Conservation (phyloP, 345 rosid species). For the Gossypium sturtianum region DNA sequence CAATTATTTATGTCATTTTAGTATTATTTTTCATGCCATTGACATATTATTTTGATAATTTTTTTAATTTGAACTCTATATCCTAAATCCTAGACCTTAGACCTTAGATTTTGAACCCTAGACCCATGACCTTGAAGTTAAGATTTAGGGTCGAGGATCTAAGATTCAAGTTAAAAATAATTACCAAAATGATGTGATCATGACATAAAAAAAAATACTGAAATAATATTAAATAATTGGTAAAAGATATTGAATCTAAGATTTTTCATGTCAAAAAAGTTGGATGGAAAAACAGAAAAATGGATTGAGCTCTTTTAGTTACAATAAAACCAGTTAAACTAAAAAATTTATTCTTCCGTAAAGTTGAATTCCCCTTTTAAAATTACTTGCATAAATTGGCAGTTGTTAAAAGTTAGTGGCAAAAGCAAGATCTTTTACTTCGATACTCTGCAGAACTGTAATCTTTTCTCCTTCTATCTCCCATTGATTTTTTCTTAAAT, state of each 20-base stretch:
- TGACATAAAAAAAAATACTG: no score
- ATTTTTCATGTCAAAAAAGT: no score
- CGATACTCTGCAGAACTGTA: slow-evolving; percentile 1
- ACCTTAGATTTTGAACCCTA: no score
- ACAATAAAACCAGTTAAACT: not conserved
- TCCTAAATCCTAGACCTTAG: no score
- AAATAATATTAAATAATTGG: no score
- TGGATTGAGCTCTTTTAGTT: not conserved
- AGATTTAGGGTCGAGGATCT: accelerated
- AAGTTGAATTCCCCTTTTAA: not conserved
- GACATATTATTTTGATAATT: no score
- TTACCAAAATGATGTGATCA: no score
- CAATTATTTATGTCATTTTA: no score
- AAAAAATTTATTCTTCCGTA: not conserved
- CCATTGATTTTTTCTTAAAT: not conserved
- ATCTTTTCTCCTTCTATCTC: slow-evolving; percentile 12
- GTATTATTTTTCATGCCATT: no score
- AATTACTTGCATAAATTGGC: not conserved
- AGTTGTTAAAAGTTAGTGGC: slow-evolving; percentile 6
- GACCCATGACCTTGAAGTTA: accelerated
- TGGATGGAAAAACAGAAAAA: no score
- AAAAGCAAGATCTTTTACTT: slow-evolving; percentile 11
- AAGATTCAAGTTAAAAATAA: no score
- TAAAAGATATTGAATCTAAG: accelerated
- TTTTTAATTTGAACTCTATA: no score